Conservation (phyloP, 192 early-diverging fungal species). For the Podila epicladia region DNA sequence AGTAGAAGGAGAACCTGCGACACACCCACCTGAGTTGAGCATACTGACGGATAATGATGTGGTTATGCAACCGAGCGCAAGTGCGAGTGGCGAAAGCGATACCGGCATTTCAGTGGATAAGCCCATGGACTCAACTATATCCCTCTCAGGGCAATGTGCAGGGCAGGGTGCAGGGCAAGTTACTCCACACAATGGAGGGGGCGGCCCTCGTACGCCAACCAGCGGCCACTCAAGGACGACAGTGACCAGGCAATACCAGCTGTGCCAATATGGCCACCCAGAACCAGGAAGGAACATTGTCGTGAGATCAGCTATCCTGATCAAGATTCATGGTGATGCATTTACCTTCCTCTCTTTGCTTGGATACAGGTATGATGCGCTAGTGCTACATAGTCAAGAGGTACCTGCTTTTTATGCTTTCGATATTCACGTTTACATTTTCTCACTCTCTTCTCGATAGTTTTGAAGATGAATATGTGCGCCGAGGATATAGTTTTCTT, state of each 20-base stretch:
- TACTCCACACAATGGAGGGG: no score
- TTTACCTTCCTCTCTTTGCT: constrained; percentile 37
- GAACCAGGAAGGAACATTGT: constrained; percentile 42
- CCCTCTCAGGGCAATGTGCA: not conserved
- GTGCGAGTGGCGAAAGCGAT: not conserved
- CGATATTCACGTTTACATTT: no score
- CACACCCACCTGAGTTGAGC: not conserved
- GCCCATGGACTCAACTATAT: not conserved
- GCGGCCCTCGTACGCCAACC: no score
- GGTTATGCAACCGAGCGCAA: not conserved
- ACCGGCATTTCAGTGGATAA: not conserved
- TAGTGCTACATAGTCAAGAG: no score
- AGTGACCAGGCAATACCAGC: constrained; percentile 29
- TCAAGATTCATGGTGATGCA: constrained; percentile 48
- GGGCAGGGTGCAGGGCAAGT: no score
- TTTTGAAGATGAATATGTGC: constrained; percentile 46
- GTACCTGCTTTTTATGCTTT: no score
- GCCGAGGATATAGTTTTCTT: constrained; percentile 46
- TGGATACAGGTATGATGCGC: constrained; percentile 22
- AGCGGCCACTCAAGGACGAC: not conserved
- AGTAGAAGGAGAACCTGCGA: no score
- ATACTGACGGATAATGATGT: not conserved
- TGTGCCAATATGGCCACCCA: constrained; percentile 48
- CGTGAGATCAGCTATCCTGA: constrained; percentile 42
- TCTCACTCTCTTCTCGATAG: constrained; percentile 1